phyloP scores from a whole-genome alignment of 495 filamentous ascomycete genomes.

The Tuber microsphaerosporum region DNA sequence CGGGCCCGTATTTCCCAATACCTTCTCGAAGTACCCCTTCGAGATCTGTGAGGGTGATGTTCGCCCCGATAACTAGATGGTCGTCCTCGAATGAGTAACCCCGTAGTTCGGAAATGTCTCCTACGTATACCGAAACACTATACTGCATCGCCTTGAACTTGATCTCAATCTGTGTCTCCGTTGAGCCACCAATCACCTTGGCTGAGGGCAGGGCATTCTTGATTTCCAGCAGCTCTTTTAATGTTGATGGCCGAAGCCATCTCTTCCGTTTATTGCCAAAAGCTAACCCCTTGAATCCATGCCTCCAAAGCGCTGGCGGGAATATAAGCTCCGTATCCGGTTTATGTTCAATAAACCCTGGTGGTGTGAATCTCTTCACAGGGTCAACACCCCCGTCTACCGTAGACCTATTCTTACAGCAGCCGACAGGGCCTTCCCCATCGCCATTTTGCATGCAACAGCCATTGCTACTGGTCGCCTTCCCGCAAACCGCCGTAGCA shows the following conservation, averaged over 20 bases:
- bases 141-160: slow-evolving; percentile 97
- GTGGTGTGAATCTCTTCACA: slow-evolving; percentile 66
- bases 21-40: slow-evolving; percentile 68
- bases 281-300: slow-evolving; percentile 70
- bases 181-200: slow-evolving; percentile 92
- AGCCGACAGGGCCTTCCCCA: slow-evolving; percentile 49
- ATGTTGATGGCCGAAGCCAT: slow-evolving; percentile 84
- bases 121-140: slow-evolving; percentile 79
- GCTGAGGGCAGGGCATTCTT: slow-evolving; percentile 76
- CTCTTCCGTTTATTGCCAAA: slow-evolving; percentile 92
- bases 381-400: slow-evolving; percentile 45
- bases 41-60: slow-evolving; percentile 79
- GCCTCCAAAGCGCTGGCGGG: slow-evolving; percentile 71
- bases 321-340: slow-evolving; percentile 94
- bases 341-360: slow-evolving; percentile 85
- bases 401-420: slow-evolving; percentile 50
- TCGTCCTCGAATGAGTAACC: slow-evolving; percentile 73
- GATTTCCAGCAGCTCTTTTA: slow-evolving; percentile 84
- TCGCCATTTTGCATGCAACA: slow-evolving; percentile 62
- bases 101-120: slow-evolving; percentile 82
- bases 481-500: slow-evolving; percentile 50
- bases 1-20: slow-evolving; percentile 67
- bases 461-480: slow-evolving; percentile 45
- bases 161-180: slow-evolving; percentile 95
- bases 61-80: slow-evolving; percentile 79